phyloP scores from a whole-genome alignment of 2,329 filamentous ascomycete genomes.

The Colletotrichum tropicicola region DNA sequence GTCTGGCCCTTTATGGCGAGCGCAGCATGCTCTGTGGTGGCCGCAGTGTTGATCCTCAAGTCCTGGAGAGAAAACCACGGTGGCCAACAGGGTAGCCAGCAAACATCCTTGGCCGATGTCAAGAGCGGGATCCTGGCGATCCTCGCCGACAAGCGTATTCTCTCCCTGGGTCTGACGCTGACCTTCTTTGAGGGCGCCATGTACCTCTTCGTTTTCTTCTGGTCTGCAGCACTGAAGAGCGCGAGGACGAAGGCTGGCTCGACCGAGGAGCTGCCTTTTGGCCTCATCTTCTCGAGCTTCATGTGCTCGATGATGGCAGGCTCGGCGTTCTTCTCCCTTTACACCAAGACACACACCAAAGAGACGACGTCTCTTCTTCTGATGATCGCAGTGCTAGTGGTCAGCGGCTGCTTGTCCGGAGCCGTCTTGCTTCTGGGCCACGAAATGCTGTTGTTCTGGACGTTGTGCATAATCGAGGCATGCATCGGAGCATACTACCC shows the following conservation, averaged over 20 bases:
- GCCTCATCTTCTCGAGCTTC: constrained; percentile 63
- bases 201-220: constrained; percentile 72
- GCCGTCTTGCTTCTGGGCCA: constrained; percentile 49
- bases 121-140: constrained; percentile 35
- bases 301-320: constrained; percentile 67
- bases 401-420: constrained; percentile 48
- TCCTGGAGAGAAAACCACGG: constrained; percentile 49
- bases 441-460: constrained; percentile 59
- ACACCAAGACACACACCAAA: constrained; percentile 38
- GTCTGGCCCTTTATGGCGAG: constrained; percentile 62
- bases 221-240: constrained; percentile 62
- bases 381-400: constrained; percentile 42
- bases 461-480: constrained; percentile 65
- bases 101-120: constrained; percentile 31
- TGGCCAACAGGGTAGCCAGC: constrained; percentile 2
- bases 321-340: constrained; percentile 55
- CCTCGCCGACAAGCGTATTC: constrained; percentile 54
- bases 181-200: constrained; percentile 69
- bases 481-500: constrained; percentile 68
- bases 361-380: constrained; percentile 43
- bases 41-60: constrained; percentile 54
- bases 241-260: constrained; percentile 41
- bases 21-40: constrained; percentile 49
- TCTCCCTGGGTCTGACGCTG: constrained; percentile 60
- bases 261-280: constrained; percentile 48